Conservation (phyloP, 768 basidiomycete species). For the Lactarius quietus region DNA sequence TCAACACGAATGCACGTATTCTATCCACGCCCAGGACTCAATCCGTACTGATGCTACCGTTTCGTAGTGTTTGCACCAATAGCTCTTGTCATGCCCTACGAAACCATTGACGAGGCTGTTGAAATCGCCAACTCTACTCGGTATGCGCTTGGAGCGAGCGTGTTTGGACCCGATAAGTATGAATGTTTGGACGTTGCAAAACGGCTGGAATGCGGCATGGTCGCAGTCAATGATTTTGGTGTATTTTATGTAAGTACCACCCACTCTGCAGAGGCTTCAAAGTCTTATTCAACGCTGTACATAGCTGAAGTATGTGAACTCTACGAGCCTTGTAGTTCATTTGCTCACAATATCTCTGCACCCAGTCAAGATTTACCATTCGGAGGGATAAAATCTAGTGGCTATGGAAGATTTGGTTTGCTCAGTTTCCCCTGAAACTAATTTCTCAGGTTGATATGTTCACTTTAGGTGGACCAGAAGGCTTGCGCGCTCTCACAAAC, state of each 20-base stretch:
- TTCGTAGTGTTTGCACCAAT: constrained; percentile 86
- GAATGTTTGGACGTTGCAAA: constrained; percentile 79
- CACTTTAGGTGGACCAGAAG: constrained; percentile 80
- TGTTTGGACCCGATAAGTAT: constrained; percentile 84
- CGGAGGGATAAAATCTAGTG: constrained; percentile 87
- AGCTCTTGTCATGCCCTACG: constrained; percentile 81
- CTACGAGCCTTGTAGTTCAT: constrained; percentile 23
- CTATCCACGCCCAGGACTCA: background rate
- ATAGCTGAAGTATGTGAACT: constrained; percentile 59
- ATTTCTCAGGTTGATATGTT: constrained; percentile 19
- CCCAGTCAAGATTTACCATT: constrained; percentile 88
- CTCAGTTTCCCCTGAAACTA: constrained; percentile 2
- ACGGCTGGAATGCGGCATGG: constrained; percentile 91
- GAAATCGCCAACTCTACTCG: constrained; percentile 83
- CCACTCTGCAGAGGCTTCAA: constrained; percentile 8
- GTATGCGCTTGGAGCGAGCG: constrained; percentile 90
- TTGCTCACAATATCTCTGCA: constrained; percentile 30
- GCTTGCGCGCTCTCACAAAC: constrained; percentile 82
- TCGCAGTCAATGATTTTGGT: constrained; percentile 92
- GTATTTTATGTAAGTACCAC: constrained; percentile 68
- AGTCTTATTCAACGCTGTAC: constrained; percentile 25
- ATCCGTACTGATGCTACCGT: constrained; percentile 14
- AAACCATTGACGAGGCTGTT: constrained; percentile 80
- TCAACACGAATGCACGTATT: constrained; percentile 65
- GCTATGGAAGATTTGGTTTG: constrained; percentile 90